phyloP scores from a whole-genome alignment of 1,284 basidiomycete genomes.

The Pisolithus thermaeus region DNA sequence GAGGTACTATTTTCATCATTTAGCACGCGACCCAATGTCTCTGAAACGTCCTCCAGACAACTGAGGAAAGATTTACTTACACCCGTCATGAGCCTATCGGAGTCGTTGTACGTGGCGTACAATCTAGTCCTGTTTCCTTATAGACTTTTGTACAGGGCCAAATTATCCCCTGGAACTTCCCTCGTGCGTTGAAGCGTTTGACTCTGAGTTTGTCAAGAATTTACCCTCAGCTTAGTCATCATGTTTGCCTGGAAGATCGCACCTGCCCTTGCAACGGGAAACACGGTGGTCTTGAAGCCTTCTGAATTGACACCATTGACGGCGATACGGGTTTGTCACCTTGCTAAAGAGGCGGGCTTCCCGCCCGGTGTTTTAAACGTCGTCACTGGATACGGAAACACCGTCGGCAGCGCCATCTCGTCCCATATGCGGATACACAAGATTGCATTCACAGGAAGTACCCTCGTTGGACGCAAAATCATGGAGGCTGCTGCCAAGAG shows the following conservation, averaged over 20 bases:
- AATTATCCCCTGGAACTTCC: no score
- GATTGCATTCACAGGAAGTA: slow-evolving; percentile 72
- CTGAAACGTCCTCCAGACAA: slow-evolving; percentile 36
- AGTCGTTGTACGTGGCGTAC: slow-evolving; percentile 42
- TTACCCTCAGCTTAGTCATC: slow-evolving; percentile 49
- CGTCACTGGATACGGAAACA: slow-evolving; percentile 58
- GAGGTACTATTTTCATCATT: slow-evolving; percentile 36
- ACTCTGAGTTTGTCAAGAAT: slow-evolving; percentile 73
- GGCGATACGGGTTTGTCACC: slow-evolving; percentile 21
- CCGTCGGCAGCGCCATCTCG: slow-evolving; percentile 59
- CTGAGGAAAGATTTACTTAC: slow-evolving; percentile 68
- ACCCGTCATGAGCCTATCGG: slow-evolving; percentile 94
- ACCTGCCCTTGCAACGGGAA: no score
- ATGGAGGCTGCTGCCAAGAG: no score
- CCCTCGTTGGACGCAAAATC: slow-evolving; percentile 70
- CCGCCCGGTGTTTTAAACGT: slow-evolving; percentile 72
- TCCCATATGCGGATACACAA: slow-evolving; percentile 66
- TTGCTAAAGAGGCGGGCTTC: slow-evolving; percentile 53
- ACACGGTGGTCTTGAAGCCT: no score
- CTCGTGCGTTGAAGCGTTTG: slow-evolving; percentile 45
- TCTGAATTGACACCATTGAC: no score
- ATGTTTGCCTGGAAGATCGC: slow-evolving; percentile 65
- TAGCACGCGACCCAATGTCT: no score
- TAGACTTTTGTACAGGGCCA: slow-evolving; percentile 26
- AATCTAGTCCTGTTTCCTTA: not conserved